Conservation (phyloP, 805 yeast species). For the Ogataea nitratoaversa region DNA sequence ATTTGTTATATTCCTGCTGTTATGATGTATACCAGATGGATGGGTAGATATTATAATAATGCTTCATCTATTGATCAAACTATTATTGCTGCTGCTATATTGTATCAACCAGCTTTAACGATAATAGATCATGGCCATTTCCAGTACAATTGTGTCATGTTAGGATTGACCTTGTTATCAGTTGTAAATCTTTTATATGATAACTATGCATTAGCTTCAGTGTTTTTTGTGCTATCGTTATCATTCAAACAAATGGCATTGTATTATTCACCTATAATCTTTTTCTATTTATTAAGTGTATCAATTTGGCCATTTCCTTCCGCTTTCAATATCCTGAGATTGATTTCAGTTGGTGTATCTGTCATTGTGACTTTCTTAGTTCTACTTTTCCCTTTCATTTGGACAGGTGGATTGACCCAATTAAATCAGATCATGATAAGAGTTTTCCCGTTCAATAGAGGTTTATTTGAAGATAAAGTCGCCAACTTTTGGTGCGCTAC, state of each 20-base stretch:
- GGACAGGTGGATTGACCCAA: constrained; percentile 43
- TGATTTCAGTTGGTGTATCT: constrained; percentile 58
- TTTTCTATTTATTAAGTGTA: constrained; percentile 67
- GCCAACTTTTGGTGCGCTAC: constrained; percentile 98
- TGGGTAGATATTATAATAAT: constrained; percentile 51
- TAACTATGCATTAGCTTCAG: constrained; percentile 61
- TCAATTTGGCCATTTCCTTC: constrained; percentile 31
- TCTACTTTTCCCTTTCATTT: constrained; percentile 57
- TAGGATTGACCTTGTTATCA: constrained; percentile 74
- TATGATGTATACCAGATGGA: constrained; percentile 62
- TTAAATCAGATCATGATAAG: constrained; percentile 56
- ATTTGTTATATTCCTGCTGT: constrained; percentile 77
- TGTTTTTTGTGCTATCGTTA: constrained; percentile 72
- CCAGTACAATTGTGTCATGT: constrained; percentile 92
- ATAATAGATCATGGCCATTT: constrained; percentile 96
- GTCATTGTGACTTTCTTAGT: constrained; percentile 51
- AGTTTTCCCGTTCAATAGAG: constrained; percentile 89
- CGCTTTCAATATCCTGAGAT: constrained; percentile 48
- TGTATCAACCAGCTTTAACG: constrained; percentile 78
- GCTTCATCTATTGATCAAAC: constrained; percentile 69
- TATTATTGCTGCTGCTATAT: constrained; percentile 69
- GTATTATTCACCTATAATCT: constrained; percentile 86
- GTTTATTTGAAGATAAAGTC: constrained; percentile 95
- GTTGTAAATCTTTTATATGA: constrained; percentile 62
- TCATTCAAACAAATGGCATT: constrained; percentile 94